Percentiles rank a stretch among this genome's conserved stretches.
phyloP scores from a whole-genome alignment of 768 basidiomycete species.

The Amanita exitialis region DNA sequence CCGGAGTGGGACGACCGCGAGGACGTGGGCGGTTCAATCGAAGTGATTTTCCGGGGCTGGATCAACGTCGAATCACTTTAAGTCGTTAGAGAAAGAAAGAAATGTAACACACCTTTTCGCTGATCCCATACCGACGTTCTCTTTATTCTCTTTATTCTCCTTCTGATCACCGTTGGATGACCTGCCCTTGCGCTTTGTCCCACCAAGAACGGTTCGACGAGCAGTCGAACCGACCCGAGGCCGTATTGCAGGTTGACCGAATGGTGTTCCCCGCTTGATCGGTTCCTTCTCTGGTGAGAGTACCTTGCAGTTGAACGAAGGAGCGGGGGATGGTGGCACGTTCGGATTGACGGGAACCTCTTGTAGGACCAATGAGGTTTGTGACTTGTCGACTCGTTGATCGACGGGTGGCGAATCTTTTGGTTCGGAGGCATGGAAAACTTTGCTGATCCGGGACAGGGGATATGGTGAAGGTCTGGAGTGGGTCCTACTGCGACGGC shows the following conservation, averaged over 20 bases:
- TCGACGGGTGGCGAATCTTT: conserved; percentile 11
- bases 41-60: conserved; percentile 36
- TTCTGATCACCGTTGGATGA: conserved; percentile 38
- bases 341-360: not conserved
- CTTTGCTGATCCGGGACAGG: conserved; percentile 32
- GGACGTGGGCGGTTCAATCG: conserved; percentile 41
- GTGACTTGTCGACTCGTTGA: conserved; percentile 14
- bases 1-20: conserved; percentile 36
- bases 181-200: conserved; percentile 53
- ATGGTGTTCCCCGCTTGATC: conserved; percentile 25
- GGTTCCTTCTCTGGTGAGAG: conserved; percentile 21
- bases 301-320: conserved; percentile 26
- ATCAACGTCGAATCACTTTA: not conserved
- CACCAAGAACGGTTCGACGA: conserved; percentile 48
- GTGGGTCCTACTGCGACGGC: conserved; percentile 44
- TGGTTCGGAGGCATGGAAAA: conserved; percentile 33
- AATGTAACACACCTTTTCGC: conserved; percentile 44
- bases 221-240: conserved; percentile 46
- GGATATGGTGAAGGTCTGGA: conserved; percentile 74
- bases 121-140: conserved; percentile 21
- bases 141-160: conserved; percentile 28
- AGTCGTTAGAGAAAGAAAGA: not conserved
- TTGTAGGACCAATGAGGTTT: not conserved
- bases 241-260: conserved; percentile 26
- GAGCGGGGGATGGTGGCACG: conserved; percentile 12